Base-by-base conservation (phyloP, 2,329 filamentous ascomycete genomes). In the Monilinia polystroma region DNA sequence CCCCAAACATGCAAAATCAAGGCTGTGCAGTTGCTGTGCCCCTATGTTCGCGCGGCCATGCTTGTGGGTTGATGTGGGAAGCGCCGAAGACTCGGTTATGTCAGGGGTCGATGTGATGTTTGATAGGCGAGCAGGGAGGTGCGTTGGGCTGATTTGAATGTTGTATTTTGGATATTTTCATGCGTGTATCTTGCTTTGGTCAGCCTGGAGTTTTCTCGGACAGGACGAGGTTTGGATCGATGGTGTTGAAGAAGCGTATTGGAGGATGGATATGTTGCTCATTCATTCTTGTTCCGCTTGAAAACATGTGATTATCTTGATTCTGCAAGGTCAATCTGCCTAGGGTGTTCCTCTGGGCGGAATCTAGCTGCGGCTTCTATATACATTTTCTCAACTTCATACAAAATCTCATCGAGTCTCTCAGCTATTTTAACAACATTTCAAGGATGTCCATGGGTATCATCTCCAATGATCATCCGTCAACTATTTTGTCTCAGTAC, bases 401-500 rank as follows among this genome's bases (percentile, higher is more conserved):
- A n/a, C 35, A 14, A 18, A 4, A 49, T 51, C 14, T 41, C 32
- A 32, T 52, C 3, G 12, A 38, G 12, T 23, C n/a, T 20, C 20
- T 51, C 58, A 11, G 14, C n/a, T 51, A 38, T 62, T 41, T 20
- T 18, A 23, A 52, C 29, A 38, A 51, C 45, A 52, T 20, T 51
- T 14, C 51, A 18, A 26, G 12, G 45, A 51, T n/a, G 32, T 41
- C 45, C 20, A 26, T 38, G 58, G 58, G 58, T 62, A 62, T 62
- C 45, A 62, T 41, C 47, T 38, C n/a, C 32, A 51, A 10, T 41
- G 29, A 26, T 38, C 45, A 38, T 52, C 14, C 32, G 23, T 38
- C n/a, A n/a, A 51, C 38, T 41, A 12, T 62, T 26, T 47, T 35
- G n/a, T 38, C 20, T 16, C 32, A 14, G 45, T 41, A 51, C 51